Evolutionary conservation across 2,329 filamentous ascomycete genomes (phyloP).

Genomic region (Paracamarosporium sp.): DNA sequence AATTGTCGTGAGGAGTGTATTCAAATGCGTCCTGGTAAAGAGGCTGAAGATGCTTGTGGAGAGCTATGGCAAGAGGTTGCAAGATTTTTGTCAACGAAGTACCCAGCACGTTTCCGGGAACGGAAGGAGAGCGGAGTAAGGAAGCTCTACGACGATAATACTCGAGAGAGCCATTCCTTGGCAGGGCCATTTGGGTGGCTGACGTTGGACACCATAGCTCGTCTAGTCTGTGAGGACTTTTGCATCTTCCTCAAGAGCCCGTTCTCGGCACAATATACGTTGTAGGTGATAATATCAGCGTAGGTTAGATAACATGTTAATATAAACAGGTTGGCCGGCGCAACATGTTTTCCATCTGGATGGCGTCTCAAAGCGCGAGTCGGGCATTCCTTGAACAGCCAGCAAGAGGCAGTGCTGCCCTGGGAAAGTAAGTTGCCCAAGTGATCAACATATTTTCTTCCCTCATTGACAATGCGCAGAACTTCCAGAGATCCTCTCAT

Average conservation of each 20-base stretch:
- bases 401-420: constrained; percentile 56
- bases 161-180: constrained; percentile 55
- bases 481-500: constrained; percentile 42
- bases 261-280: constrained; percentile 54
- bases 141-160: constrained; percentile 51
- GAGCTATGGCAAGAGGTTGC: constrained; percentile 57
- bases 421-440: constrained; percentile 57
- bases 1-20: constrained; percentile 51
- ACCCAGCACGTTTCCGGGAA: constrained; percentile 52
- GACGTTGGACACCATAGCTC: constrained; percentile 46
- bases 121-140: constrained; percentile 13
- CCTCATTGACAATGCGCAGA: constrained; percentile 11
- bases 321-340: constrained; percentile 54
- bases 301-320: background rate
- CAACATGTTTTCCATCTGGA: constrained; percentile 61
- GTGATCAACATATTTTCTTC: constrained; percentile 47
- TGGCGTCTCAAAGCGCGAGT: constrained; percentile 59
- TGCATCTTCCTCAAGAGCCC: constrained; percentile 55
- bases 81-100: constrained; percentile 52
- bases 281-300: constrained; percentile 42
- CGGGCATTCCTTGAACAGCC: constrained; percentile 55
- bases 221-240: constrained; percentile 60
- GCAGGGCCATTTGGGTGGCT: constrained; percentile 37
- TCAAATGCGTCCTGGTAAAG: constrained; percentile 52
- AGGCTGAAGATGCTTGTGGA: constrained; percentile 49